phyloP scores from a whole-genome alignment of 2,329 filamentous ascomycete species.

The Curvularia hawaiiensis region DNA sequence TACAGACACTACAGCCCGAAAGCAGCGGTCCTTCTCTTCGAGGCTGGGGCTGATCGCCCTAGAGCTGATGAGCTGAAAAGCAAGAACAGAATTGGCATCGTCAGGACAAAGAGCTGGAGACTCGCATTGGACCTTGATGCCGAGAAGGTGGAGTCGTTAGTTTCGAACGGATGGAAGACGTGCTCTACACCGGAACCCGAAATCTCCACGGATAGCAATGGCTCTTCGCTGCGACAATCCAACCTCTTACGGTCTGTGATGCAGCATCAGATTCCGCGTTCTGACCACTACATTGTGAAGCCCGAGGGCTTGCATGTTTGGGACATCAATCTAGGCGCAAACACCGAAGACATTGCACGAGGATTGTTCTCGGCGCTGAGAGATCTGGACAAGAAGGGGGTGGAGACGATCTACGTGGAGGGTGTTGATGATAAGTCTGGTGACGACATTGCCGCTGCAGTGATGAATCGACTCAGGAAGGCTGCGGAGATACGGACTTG shows the following conservation, averaged over 20 bases:
- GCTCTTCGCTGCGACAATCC: constrained; percentile 18
- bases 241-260: constrained; percentile 45
- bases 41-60: constrained; percentile 55
- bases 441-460: constrained; percentile 78
- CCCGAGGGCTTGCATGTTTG: constrained; percentile 50
- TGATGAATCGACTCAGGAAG: constrained; percentile 59
- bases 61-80: constrained; percentile 35
- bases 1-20: constrained; percentile 97
- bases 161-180: constrained; percentile 17
- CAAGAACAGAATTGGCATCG: constrained; percentile 48
- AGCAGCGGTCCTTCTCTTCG: constrained; percentile 83
- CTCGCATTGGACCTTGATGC: constrained; percentile 25
- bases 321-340: constrained; percentile 74
- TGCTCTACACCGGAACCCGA: constrained; percentile 9
- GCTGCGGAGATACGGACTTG: constrained; percentile 47
- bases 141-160: not conserved
- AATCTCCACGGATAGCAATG: not conserved
- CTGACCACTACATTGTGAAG: constrained; percentile 24
- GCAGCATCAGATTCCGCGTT: constrained; percentile 42
- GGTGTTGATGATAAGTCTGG: constrained; percentile 73
- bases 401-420: constrained; percentile 88
- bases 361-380: constrained; percentile 86
- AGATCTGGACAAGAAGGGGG: constrained; percentile 78
- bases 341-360: constrained; percentile 77
- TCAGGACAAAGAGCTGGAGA: constrained; percentile 41